Evolutionary conservation across 1,139 yeast genomes (phyloP), one percentile per base, ranked within the genome.

Genomic region (Pichia sp.): DNA sequence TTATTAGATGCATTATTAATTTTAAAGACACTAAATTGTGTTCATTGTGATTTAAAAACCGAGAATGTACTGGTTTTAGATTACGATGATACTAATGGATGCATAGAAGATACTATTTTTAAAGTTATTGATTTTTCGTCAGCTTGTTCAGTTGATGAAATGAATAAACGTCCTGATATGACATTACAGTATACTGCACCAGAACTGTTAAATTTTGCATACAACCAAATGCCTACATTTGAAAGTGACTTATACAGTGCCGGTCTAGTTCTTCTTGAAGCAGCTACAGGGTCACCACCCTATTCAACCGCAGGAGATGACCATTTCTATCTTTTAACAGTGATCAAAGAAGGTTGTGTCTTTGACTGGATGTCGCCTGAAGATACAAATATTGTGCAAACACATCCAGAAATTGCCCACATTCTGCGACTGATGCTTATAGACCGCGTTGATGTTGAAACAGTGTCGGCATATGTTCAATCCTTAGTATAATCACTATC

Each of bases 111-210:
- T 14, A 13, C 33, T 8, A 8, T 42, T 5, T 71, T 70, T 58
- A 70, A 69, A 54, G 52, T 71, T n/a, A 66, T 67, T 33, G 75
- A 71, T 56, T 68, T 71, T 48, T 67, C 74, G 0, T 70, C 73
- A 8, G 63, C 71, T 3, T 44, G 55, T 9, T 46, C 55, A 14
- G 44, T 50, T 2, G 53, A 56, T 3, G 64, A 60, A n/a, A 30
- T 63, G 7, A 27, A 25, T 1, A 50, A 48, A 3, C 60, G 60
- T 47, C 70, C 69, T n/a, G 71, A 69, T 27, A 57, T 69, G 47
- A 70, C 74, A 2, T 53, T 69, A 31, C 70, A 67, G 47, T 71
- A 68, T 55, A 61, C 69, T 18, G 68, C 74, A 1, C 74, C 75
- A 2, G 73, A 71, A 48, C 47, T 71, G 16, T 18, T 69, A 18